Conservation (phyloP, 495 filamentous ascomycete genomes). For the Penicillium fimorum region DNA sequence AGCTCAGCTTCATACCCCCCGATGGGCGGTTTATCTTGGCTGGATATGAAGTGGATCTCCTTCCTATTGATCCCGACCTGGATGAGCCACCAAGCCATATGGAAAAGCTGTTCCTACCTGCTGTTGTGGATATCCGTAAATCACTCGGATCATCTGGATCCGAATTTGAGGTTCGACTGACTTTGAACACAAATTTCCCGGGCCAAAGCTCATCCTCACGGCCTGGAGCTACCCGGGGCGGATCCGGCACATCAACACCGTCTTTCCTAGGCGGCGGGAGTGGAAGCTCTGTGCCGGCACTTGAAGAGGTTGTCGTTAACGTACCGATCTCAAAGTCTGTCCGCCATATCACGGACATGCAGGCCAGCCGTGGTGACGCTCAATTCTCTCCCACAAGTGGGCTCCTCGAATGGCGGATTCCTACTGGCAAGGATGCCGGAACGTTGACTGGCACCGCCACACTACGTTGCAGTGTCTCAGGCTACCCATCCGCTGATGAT, state of each 20-base stretch:
- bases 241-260: conserved; percentile 58
- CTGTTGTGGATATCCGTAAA: conserved; percentile 76
- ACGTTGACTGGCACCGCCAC: conserved; percentile 65
- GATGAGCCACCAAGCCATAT: conserved; percentile 48
- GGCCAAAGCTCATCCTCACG: conserved; percentile 39
- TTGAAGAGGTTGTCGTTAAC: conserved; percentile 79
- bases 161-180: conserved; percentile 87
- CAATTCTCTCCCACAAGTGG: conserved; percentile 69
- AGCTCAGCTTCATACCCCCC: conserved; percentile 91
- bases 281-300: conserved; percentile 49
- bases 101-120: conserved; percentile 75
- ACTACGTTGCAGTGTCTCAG: conserved; percentile 76
- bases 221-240: conserved; percentile 31
- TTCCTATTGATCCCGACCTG: conserved; percentile 57
- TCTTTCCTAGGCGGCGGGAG: conserved; percentile 59
- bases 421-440: conserved; percentile 59
- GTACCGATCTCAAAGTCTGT: conserved; percentile 79
- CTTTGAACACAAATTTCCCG: conserved; percentile 62
- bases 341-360: conserved; percentile 81
- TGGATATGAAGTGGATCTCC: conserved; percentile 90
- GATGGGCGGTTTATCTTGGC: conserved; percentile 94
- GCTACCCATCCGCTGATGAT: conserved; percentile 50
- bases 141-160: conserved; percentile 67
- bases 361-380: conserved; percentile 81
- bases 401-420: conserved; percentile 80